Base-by-base conservation (phyloP, 2,329 filamentous ascomycete genomes). In the Myriosclerotinia scirpicola region DNA sequence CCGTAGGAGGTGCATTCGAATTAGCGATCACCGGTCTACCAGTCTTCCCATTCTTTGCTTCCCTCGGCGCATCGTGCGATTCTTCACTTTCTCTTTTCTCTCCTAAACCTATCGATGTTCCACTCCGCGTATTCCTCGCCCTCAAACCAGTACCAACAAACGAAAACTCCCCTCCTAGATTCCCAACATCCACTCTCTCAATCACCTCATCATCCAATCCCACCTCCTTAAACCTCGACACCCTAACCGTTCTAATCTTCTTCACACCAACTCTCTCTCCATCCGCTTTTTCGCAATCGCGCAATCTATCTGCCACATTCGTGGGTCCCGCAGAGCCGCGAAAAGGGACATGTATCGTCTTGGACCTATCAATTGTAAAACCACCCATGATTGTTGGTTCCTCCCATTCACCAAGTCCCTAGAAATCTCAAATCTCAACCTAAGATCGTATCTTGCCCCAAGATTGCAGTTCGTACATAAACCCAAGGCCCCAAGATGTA, bases 1-100 rank as follows among this genome's bases (percentile, higher is more conserved):
- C 73, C 30, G 79, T 75, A 58, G 81, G 78, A 17, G 81, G 80
- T 61, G 79, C 78, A 72, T 78, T 80, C 14, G 81, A 79, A 58
- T 78, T 77, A 61, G 78, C 76, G 73, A 78, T 81, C 60, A 83
- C 77, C 68, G 76, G 58, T 48, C 14, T 50, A 14, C 77, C 44
- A 81, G 81, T 67, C 70, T 71, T 5, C 56, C 53, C n/a, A 58
- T 38, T n/a, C 26, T 60, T 38, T 50, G 30, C 20, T 12, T 12
- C 30, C 8, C 44, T 60, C 44, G 26, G 30, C 54, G n/a, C 36
- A 59, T 65, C 54, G 14, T 58, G 20, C 4, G 36, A 8, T 59
- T 59, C 36, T 7, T 30, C 34, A 1, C 30, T 65, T 59, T 3
- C 38, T 50, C 22, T 59, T 34, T 59, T 60, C 22, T 36, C 30